Evolutionary conservation across 805 yeast species (phyloP).

Genomic region (Cyberlindnera petersonii): DNA sequence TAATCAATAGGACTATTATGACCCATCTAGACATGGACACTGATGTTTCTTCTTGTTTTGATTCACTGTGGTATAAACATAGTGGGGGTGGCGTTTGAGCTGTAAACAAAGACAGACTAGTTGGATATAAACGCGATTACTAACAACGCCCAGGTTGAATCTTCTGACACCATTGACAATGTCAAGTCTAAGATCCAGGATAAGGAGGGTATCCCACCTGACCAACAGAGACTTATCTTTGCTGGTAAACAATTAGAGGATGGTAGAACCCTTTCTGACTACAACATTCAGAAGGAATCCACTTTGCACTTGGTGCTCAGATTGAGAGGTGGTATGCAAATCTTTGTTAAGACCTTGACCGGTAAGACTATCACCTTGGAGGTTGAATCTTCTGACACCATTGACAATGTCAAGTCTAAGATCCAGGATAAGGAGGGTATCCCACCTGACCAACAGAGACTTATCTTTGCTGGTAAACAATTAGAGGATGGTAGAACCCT

Average conservation of each 20-base stretch:
- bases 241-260: conserved; percentile 96
- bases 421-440: conserved; percentile 95
- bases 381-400: conserved; percentile 92
- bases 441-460: conserved; percentile 95
- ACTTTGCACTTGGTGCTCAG: conserved; percentile 81
- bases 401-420: conserved; percentile 92
- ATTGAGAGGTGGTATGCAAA: conserved; percentile 89
- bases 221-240: conserved; percentile 89
- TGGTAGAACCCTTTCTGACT: conserved; percentile 89
- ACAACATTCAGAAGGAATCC: conserved; percentile 93
- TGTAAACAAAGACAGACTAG: background rate
- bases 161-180: conserved; percentile 91
- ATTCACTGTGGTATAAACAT: too few relatives aligned
- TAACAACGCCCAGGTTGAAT: conserved; percentile 58
- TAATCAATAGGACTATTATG: too few relatives aligned
- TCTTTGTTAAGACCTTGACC: conserved; percentile 83
- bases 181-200: conserved; percentile 93
- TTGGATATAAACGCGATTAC: conserved; percentile 8
- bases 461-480: conserved; percentile 94
- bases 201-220: conserved; percentile 96
- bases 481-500: conserved; percentile 93
- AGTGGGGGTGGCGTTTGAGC: too few relatives aligned
- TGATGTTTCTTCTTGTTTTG: too few relatives aligned
- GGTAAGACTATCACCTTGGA: conserved; percentile 87
- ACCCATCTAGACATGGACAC: too few relatives aligned